Base-by-base conservation (phyloP, 352 stramenopile genomes). In the Globisporangium cylindrosporum region DNA sequence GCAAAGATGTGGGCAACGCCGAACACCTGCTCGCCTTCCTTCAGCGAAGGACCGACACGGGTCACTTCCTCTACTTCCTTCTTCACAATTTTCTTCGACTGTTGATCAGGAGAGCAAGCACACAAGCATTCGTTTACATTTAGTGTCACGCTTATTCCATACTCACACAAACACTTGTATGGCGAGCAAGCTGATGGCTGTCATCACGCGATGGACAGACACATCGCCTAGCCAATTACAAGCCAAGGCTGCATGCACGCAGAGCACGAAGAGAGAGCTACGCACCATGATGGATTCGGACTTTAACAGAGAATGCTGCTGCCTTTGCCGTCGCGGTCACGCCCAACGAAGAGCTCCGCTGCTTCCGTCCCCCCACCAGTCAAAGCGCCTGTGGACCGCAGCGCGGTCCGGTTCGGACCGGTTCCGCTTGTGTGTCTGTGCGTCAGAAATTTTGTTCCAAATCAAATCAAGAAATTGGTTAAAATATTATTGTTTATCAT, bases 1-100 rank as follows among this genome's bases (percentile, higher is more conserved):
- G 98, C 98, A 82, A 99, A 99, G 82, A 99, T 98, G 89, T 99
- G 98, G 57, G 98, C 97, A 63, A 99, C 97, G 66, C 92, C 98
- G 75, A 99, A 99, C 66, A 99, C 96, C 84, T 99, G 88, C 86
- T 99, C 97, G 68, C 97, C 97, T 73, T 99, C 98, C 70, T 94
- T 92, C 60, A 98, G 82, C 78, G 97, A 97, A 66, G 95, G 94
- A 72, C 91, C 94, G 53, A 98, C 90, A 71, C 89, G 97, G 64
- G 90, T 92, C 72, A 96, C 88, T 82, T 98, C 92, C 86, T 97
- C 89, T 81, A 97, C 90, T 84, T 93, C 84, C 82, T 93, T 92
- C 84, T 86, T 89, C 73, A 81, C 82, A 77, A 82, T 80, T 88
- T 91, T 92, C 82, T 92, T 92, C 79, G 84, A 92, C 84, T 92